Base-by-base conservation (phyloP, 352 stramenopile species). In the Phytophthora sp. region DNA sequence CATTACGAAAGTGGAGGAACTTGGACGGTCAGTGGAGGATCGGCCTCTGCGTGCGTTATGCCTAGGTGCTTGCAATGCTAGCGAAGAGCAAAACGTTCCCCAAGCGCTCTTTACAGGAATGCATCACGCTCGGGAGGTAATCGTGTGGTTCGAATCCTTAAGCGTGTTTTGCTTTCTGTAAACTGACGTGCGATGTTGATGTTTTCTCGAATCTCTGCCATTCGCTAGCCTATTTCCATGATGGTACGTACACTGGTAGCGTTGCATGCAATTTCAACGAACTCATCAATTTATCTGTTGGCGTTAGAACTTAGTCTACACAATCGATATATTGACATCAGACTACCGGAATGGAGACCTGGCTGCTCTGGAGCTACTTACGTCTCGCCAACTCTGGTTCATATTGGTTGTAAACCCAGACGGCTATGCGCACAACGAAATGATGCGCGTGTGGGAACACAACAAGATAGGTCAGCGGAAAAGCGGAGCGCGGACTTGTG, bases 321-420 rank as follows among this genome's bases (percentile, higher is more conserved):
- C 83, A 24, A 89, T 95, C 64, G 85, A 94, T 52, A 66, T 91
- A 30, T 72, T 95, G 12, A 77, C 74, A 1, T 63, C 69, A 9
- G 83, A 89, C 49, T 62, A 92, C 24, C 43, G 55, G 0, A 89
- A 92, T 49, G 80, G 82, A 20, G 76, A 88, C 18, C 30, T 85
- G 17, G 74, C 83, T 17, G 76, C 76, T 18, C 42, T 85, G 1
- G 54, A 85, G 23, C 54, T 95, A 8, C 60, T 95, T 4, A 69
- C 75, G 1, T 81, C 85, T 2, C 82, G 85, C 1, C 85, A 95
- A 49, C 62, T 95, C 15, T 95, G 87, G 87, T 95, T 95, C 51
- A 72, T 95, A 9, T 51, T 90, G 5, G 67, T 95, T 24, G 87
- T 95, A 13, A 95, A 95, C 34, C 87, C 87, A 0, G 87, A 95